Conservation (phyloP, 331 rosid genomes). For the Quercus tomentella region DNA sequence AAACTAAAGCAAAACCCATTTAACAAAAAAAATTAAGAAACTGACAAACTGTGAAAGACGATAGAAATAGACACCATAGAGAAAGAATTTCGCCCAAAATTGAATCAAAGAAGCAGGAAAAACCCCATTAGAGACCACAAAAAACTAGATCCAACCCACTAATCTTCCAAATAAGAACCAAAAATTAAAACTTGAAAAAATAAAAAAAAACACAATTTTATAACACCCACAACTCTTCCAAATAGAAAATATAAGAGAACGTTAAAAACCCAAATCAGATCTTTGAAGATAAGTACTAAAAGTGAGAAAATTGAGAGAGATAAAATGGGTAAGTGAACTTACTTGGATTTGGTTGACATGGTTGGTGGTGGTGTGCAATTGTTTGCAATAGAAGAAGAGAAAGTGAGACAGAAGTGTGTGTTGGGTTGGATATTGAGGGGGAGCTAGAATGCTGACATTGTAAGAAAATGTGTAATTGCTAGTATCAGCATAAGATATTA, state of each 20-base stretch:
- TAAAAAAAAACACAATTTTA: constrained; percentile 4
- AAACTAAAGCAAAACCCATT: constrained; percentile 13
- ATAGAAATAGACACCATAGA: not conserved
- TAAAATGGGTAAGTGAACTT: constrained; percentile 13
- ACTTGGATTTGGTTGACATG: constrained; percentile 92
- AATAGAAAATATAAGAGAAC: not conserved
- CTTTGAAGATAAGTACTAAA: constrained; percentile 18
- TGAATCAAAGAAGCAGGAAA: not conserved
- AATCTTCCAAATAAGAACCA: not conserved
- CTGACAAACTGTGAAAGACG: constrained; percentile 3
- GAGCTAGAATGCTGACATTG: constrained; percentile 42
- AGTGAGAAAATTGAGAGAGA: not conserved
- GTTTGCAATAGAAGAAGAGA: not conserved
- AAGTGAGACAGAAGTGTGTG: not conserved
- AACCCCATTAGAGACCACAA: constrained; percentile 4
- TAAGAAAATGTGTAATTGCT: constrained; percentile 19
- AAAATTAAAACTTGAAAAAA: not conserved
- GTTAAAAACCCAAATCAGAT: constrained; percentile 38
- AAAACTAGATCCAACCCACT: constrained; percentile 52
- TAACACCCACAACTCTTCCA: not conserved
- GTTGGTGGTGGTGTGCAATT: constrained; percentile 14
- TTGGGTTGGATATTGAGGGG: constrained; percentile 22
- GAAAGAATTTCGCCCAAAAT: not conserved
- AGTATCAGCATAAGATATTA: constrained; percentile 33
- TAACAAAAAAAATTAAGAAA: constrained; percentile 7